Evolutionary conservation across 2,329 filamentous ascomycete species (phyloP).

Genomic region (Knufia fluminis): DNA sequence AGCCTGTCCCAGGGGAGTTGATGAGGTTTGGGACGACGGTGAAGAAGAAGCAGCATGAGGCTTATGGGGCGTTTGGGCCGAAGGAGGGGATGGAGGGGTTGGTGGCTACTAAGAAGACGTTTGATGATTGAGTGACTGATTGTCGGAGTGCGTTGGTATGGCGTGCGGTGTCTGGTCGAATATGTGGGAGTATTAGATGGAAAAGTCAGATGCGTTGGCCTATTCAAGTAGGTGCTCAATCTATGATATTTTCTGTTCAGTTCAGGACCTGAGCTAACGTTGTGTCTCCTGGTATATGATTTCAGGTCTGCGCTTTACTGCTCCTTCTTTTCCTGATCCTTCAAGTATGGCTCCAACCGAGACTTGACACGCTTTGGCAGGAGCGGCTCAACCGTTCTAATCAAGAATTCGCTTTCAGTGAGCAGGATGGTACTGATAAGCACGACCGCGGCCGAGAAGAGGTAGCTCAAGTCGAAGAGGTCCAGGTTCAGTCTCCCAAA

Average conservation of each 20-base stretch:
- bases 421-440: slow-evolving; percentile 7
- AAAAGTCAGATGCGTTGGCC: too few species aligned
- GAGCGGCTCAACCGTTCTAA: slow-evolving; percentile 14
- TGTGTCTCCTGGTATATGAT: too few species aligned
- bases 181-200: too few species aligned
- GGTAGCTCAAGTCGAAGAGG: slow-evolving; percentile 6
- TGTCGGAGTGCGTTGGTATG: too few species aligned
- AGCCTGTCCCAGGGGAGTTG: slow-evolving; percentile 79
- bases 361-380: slow-evolving; percentile 20
- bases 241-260: too few species aligned
- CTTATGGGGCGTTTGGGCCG: slow-evolving; percentile 81
- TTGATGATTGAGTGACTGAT: slow-evolving; percentile 49
- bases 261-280: too few species aligned
- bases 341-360: not conserved
- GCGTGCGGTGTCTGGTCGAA: too few species aligned
- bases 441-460: not conserved
- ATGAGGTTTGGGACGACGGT: slow-evolving; percentile 96
- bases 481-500: not conserved
- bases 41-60: slow-evolving; percentile 96
- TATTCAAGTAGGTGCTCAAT: too few species aligned
- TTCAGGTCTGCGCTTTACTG: not conserved
- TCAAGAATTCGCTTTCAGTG: slow-evolving; percentile 17
- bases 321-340: not conserved
- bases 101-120: slow-evolving; percentile 84
- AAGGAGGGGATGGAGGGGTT: slow-evolving; percentile 79